These are phyloP conservation scores for Fusarium pseudoanthophilum DNA, from an alignment of 2,329 filamentous ascomycete genomes.

Conservation along the genomic window DNA sequence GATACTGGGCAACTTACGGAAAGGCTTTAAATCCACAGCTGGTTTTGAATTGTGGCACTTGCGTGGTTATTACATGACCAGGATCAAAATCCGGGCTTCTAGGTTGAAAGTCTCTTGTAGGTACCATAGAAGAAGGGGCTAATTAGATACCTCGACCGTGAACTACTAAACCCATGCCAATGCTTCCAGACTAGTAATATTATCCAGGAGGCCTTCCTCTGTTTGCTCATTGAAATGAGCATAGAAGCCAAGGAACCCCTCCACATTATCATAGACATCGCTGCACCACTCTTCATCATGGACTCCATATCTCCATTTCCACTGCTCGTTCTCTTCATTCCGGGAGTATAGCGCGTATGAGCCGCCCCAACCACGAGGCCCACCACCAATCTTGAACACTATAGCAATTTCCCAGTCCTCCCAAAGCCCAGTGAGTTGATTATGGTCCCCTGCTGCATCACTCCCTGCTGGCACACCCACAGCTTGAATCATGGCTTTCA, in stretches of 20 bases:
- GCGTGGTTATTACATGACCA: too few relatives aligned
- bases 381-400: not conserved
- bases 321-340: rapidly evolving
- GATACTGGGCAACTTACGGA: too few relatives aligned
- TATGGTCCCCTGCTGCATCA: rapidly evolving
- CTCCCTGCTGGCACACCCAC: not conserved
- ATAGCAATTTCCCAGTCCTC: not conserved
- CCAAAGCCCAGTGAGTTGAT: not conserved
- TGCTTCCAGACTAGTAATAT: not conserved
- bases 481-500: not conserved
- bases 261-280: not conserved
- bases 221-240: not conserved
- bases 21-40: too few relatives aligned
- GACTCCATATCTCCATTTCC: not conserved
- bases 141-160: too few relatives aligned
- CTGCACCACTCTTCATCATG: not conserved
- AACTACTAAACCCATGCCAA: too few relatives aligned
- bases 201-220: not conserved
- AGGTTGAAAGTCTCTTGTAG: too few relatives aligned
- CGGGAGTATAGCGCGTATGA: not conserved
- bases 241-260: not conserved
- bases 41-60: too few relatives aligned
- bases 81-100: too few relatives aligned
- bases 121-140: too few relatives aligned
- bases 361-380: not conserved